Conservation (phyloP, 2,329 filamentous ascomycete species). For the Knoxdaviesia proteae region DNA sequence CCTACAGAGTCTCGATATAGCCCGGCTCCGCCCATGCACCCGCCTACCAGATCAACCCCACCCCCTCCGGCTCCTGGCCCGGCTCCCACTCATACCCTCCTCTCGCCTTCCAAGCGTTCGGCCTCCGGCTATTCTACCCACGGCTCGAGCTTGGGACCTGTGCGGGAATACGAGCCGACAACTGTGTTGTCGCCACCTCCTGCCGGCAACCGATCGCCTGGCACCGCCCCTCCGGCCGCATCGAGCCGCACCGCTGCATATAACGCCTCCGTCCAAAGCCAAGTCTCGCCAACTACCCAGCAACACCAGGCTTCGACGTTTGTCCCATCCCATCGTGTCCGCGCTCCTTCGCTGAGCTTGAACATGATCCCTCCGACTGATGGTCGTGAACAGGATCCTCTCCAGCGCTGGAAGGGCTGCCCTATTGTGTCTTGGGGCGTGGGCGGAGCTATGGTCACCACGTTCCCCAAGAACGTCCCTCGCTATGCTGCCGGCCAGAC, state of each 20-base stretch:
- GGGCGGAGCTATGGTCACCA: constrained; percentile 61
- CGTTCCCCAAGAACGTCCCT: constrained; percentile 75
- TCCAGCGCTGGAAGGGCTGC: constrained; percentile 78
- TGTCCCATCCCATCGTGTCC: constrained; percentile 16
- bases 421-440: constrained; percentile 79
- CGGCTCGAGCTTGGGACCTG: constrained; percentile 10
- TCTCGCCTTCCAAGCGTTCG: constrained; percentile 35
- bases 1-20: constrained; percentile 17
- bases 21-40: constrained; percentile 13
- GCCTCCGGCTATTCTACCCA: constrained; percentile 30
- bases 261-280: not conserved
- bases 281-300: not conserved
- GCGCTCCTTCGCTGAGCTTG: constrained; percentile 31
- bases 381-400: constrained; percentile 49
- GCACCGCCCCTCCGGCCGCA: no score
- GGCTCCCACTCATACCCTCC: constrained; percentile 15
- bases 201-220: no score
- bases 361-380: constrained; percentile 42
- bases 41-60: constrained; percentile 22
- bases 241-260: no score
- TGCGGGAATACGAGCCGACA: no score
- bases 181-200: no score
- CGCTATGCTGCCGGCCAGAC: constrained; percentile 60
- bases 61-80: constrained; percentile 20
- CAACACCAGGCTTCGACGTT: constrained; percentile 8